These are phyloP conservation scores for Lobosporangium transversale DNA, from an alignment of 192 early-diverging fungal species.

Conservation along the genomic window DNA sequence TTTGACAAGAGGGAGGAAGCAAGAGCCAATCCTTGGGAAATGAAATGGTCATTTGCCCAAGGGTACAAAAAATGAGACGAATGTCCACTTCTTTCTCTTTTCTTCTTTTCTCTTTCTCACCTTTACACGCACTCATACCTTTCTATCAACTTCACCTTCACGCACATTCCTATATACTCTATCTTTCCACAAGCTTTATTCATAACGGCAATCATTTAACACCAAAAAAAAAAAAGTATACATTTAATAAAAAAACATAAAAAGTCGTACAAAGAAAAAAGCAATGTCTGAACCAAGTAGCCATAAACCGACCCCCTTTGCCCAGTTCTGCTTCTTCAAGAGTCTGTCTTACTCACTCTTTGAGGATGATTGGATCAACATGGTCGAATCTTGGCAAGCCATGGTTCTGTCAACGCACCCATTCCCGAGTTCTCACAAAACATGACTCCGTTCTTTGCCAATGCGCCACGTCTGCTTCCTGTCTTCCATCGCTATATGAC, in stretches of 20 bases:
- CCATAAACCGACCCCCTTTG: conserved; percentile 31
- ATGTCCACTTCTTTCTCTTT: not conserved
- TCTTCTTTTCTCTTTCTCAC: not conserved
- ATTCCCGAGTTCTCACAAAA: conserved; percentile 35
- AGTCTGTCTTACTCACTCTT: conserved; percentile 44
- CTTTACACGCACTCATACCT: not conserved
- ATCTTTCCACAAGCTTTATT: not conserved
- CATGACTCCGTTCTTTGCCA: conserved; percentile 54
- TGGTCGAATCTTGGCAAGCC: conserved; percentile 48
- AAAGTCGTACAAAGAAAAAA: conserved; percentile 1
- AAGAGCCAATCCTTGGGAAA: not conserved
- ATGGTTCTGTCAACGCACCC: conserved; percentile 51
- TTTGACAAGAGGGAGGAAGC: not conserved
- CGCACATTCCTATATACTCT: not conserved
- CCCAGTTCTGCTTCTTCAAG: conserved; percentile 52
- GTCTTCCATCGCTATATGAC: conserved; percentile 52
- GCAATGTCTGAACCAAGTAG: conserved; percentile 13
- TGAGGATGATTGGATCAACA: conserved; percentile 55
- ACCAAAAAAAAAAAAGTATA: no score
- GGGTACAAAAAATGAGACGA: not conserved
- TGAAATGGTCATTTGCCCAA: not conserved
- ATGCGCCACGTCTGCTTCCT: conserved; percentile 41
- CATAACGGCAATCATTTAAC: no score
- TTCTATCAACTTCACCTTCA: not conserved
- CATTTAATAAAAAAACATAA: not conserved